These are phyloP conservation scores for Wallemia ichthyophaga DNA, from an alignment of 1,284 basidiomycete genomes.

Conservation along the genomic window DNA sequence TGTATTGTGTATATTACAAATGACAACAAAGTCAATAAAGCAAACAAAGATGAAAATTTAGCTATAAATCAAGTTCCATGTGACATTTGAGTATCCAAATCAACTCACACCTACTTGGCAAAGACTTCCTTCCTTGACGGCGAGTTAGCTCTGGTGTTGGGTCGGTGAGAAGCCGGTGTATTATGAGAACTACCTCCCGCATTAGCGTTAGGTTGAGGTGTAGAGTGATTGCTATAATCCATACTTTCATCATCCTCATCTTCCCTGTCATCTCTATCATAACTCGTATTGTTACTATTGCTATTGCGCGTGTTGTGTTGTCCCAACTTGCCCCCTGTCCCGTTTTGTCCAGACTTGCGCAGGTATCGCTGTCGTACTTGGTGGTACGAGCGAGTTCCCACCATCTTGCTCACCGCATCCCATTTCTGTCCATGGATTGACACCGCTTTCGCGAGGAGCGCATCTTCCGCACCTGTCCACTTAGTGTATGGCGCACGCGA, in stretches of 20 bases:
- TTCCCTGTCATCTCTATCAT: neutral
- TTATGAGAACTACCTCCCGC: too few species aligned
- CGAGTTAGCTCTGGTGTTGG: neutral
- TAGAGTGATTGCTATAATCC: neutral
- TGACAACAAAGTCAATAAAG: neutral
- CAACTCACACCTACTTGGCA: neutral
- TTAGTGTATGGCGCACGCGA: neutral
- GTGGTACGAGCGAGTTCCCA: constrained; percentile 15
- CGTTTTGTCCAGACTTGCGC: constrained; percentile 11
- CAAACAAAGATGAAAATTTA: neutral
- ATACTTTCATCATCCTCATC: too few species aligned
- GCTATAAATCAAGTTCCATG: neutral
- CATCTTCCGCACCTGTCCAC: constrained; percentile 10
- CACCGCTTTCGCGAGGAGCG: constrained; percentile 15
- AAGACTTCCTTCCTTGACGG: neutral
- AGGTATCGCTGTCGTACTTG: constrained; percentile 16
- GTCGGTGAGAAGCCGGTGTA: too few species aligned
- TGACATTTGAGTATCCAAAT: too few species aligned
- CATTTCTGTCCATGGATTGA: constrained; percentile 17
- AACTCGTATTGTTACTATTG: too few species aligned
- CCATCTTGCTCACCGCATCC: constrained; percentile 16
- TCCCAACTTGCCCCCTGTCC: neutral
- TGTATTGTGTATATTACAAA: neutral
- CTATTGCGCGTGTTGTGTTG: neutral
- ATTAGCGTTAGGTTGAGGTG: neutral